Base-by-base conservation (phyloP, 768 basidiomycete species). In the Tricholoma sp. region DNA sequence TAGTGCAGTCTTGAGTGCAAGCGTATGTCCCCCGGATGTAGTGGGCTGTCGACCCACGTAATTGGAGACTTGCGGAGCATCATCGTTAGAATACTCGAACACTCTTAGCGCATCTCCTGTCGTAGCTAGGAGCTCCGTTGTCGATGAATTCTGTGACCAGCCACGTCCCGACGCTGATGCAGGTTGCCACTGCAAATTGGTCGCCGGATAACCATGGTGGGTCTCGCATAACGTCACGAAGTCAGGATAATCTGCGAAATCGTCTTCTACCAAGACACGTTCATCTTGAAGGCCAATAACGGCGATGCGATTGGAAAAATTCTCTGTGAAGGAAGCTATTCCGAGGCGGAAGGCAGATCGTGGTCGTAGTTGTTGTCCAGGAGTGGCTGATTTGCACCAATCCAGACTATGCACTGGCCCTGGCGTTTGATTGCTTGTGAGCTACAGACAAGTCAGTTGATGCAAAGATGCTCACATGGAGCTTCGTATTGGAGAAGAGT, bases 151-250 rank as follows among this genome's bases (percentile, higher is more conserved):
- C 69, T 85, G 83, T 6, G 82, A 76, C 89, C 91, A 91, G 42
- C 76, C 68, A 67, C 83, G 81, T 44, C 76, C 79, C 31, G 78
- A 72, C 18, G 89, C 78, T 28, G 82, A 80, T 4, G 81, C 79
- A 15, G 97, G 97, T 62, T 97, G 94, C 91, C 94, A 98, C 65
- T 89, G 93, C 49, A 98, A 72, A 69, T 85, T 89, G 12, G 94
- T 98, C 9, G 93, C 91, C 15, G 97, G 97, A 73, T 96, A 98
- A 45, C 91, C 88, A 61, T 97, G 90, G 60, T 84, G 81, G 1
- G 87, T 84, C 62, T 91, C 86, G 57, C 91, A 93, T 18, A 95
- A 80, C 5, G 88, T 87, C 39, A 87, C 84, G 68, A 96, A 97
- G 73, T 95, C 91, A 8, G 88, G 81, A 66, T 91, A 91, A 67